Evolutionary conservation across 1,284 basidiomycete genomes (phyloP), one percentile per base, ranked within the genome.

Genomic region (Leucoagaricus sp.): DNA sequence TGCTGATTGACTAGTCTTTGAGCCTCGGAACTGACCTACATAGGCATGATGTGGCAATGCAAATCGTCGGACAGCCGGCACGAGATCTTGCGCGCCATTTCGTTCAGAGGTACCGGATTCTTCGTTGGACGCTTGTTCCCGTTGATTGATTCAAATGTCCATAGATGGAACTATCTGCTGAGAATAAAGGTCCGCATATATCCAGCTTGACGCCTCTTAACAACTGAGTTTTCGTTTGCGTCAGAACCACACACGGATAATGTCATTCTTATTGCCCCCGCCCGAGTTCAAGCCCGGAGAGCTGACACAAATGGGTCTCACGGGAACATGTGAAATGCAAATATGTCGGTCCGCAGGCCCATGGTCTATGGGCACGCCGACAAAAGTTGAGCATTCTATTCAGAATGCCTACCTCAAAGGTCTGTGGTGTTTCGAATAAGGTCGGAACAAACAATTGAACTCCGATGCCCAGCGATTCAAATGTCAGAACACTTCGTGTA

Each of bases 251-350:
- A 84, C 88, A 15, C 84, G 91, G 54, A 74, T 82, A 41, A 96
- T 99, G 94, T 95, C 96, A 2, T 98, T 98, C 79, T 77, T 99
- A 40, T 74, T 98, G 23, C 96, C 97, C 15, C 93, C 96, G 9
- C 86, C 96, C 0, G 97, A 99, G 69, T 98, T 96, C 70, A 93
- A 82, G 62, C 83, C 89, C 3, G 81, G 84, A 9, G 94, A 99
- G 66, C 79, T 99, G 15, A 76, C 85, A 25, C 82, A 87, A 47
- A 81, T 93, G 73, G 91, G 93, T 26, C 80, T 99, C 42, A 94
- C 92, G 3, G 96, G 97, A 12, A 98, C 96, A 0, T 98, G 96
- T 69, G 97, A 99, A 71, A 82, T 98, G 65, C 96, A 99, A 70
- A 94, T 99, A 63, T 97, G 94, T 73, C 87, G 96, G 15, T 96